phyloP scores from a whole-genome alignment of 2,329 filamentous ascomycete genomes.

The Xylaria sp. region DNA sequence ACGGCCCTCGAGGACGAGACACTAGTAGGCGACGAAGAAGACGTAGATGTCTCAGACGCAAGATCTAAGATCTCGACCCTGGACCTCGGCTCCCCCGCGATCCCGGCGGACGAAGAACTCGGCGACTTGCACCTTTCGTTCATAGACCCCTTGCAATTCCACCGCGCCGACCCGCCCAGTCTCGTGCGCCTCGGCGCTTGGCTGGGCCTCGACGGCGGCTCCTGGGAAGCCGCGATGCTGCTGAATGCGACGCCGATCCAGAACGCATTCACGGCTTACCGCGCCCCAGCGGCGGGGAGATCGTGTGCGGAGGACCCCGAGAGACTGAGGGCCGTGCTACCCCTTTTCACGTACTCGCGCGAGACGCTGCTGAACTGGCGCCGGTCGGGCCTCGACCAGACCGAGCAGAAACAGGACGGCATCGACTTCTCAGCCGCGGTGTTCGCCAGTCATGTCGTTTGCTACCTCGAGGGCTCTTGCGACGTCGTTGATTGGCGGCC shows the following conservation, averaged over 20 bases:
- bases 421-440: constrained; percentile 19
- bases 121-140: neutral
- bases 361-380: constrained; percentile 13
- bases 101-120: too few species aligned
- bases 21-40: too few species aligned
- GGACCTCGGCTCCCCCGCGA: neutral
- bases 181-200: neutral
- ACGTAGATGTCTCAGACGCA: too few species aligned
- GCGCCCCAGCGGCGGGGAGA: neutral
- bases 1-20: too few species aligned
- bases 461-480: constrained; percentile 10
- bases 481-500: constrained; percentile 1
- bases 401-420: neutral
- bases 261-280: constrained; percentile 2
- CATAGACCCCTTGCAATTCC: too few species aligned
- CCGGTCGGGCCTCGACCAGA: neutral
- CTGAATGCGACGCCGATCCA: constrained; percentile 4
- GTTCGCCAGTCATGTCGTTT: constrained; percentile 26
- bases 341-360: constrained; percentile 18
- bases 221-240: neutral
- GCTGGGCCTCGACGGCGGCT: constrained; percentile 8
- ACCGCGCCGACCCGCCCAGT: neutral
- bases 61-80: neutral
- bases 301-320: constrained; percentile 4
- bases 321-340: neutral